A percentile compares a stretch with the other conserved stretches of the same genome.
These are phyloP conservation scores for Nigrospora osmanthi DNA, from an alignment of 2,329 filamentous ascomycete genomes.

Conservation along the genomic window DNA sequence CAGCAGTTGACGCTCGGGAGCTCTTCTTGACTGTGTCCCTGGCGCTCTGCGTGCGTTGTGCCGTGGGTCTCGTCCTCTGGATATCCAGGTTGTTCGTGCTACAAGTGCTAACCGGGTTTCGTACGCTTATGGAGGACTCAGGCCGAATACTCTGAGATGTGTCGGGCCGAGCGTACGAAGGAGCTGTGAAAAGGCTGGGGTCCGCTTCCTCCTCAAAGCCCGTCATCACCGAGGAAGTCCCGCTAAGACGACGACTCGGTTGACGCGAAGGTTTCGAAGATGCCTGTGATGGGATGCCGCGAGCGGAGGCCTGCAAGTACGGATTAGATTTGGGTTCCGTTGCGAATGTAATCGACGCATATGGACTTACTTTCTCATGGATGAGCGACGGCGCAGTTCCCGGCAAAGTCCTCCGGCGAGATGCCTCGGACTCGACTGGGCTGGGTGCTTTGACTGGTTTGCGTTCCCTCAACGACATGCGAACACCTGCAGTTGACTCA, in stretches of 20 bases:
- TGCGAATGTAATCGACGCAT: constrained; percentile 1
- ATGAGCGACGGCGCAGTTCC: constrained; percentile 36
- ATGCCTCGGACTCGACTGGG: constrained; percentile 42
- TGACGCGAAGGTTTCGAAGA: constrained; percentile 19
- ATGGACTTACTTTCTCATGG: constrained; percentile 29
- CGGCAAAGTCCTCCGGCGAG: constrained; percentile 54
- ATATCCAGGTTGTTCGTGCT: constrained; percentile 28
- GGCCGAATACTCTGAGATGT: constrained; percentile 34
- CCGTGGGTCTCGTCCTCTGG: constrained; percentile 51
- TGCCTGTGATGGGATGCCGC: constrained; percentile 21
- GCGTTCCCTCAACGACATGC: constrained; percentile 68
- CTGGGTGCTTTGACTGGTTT: constrained; percentile 50
- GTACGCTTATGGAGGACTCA: constrained; percentile 32
- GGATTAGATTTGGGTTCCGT: constrained; percentile 7
- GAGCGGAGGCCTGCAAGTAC: constrained; percentile 21
- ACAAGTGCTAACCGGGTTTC: constrained; percentile 23
- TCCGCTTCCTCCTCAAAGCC: constrained; percentile 14
- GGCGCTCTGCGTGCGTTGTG: constrained; percentile 34
- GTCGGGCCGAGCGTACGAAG: constrained; percentile 19
- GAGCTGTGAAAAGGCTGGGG: neutral
- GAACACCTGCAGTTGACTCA: constrained; percentile 7
- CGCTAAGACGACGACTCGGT: constrained; percentile 40
- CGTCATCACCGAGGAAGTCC: constrained; percentile 29
- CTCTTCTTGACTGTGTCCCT: constrained; percentile 25
- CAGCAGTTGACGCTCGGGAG: constrained; percentile 6